Conservation (phyloP, 306 rosid species). For the Oemleria cerasiformis region DNA sequence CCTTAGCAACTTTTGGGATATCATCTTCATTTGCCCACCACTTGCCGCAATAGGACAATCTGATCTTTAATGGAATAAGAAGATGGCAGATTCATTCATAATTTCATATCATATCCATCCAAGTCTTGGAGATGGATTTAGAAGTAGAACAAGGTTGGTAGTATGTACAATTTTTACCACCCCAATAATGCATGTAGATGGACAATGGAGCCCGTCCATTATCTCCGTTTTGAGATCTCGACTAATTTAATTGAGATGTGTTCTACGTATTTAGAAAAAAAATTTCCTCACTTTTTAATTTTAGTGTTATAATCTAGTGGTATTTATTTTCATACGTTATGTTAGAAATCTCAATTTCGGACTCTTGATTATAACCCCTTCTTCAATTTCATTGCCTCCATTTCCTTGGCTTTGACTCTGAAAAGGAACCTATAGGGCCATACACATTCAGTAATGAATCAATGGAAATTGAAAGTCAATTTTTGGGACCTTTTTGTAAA, state of each 20-base stretch:
- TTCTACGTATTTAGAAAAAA: too few species aligned
- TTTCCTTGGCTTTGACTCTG: slow-evolving; percentile 8
- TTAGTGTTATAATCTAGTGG: too few species aligned
- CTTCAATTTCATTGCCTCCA: not conserved
- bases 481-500: not conserved
- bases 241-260: too few species aligned
- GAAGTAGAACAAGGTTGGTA: not conserved
- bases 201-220: too few species aligned
- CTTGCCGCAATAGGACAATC: slow-evolving; percentile 2
- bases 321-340: too few species aligned
- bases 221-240: too few species aligned
- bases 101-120: not conserved
- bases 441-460: not conserved
- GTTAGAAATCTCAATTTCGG: not conserved
- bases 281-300: too few species aligned
- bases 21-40: slow-evolving; percentile 13
- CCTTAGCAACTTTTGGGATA: not conserved
- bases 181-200: too few species aligned
- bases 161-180: not conserved
- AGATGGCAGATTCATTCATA: not conserved
- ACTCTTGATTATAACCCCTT: slow-evolving; percentile 1
- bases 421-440: not conserved
- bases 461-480: not conserved
- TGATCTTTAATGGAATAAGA: not conserved
- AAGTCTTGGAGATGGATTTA: not conserved